Base-by-base conservation (phyloP, 2,329 filamentous ascomycete genomes). In the Chalara sp. region DNA sequence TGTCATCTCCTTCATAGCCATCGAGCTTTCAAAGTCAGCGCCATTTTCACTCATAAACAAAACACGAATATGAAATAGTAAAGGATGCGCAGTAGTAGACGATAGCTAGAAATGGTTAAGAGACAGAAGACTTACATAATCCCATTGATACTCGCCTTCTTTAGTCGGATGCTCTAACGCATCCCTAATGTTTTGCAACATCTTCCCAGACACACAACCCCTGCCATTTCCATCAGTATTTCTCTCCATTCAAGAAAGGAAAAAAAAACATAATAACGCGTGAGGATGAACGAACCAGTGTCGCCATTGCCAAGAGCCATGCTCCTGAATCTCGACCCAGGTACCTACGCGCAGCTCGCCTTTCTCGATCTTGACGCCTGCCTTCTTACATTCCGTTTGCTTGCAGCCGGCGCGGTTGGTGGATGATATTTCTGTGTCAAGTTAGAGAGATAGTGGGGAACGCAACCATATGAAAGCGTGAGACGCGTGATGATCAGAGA, bases 181-280 rank as follows among this genome's bases (percentile, higher is more conserved):
- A 5, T 83, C 75, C 53, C 83, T 78, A 45, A 90, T 69, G 56
- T 87, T 84, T 51, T 72, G 63, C 53, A 96, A 72, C 62, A 89
- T 81, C 49, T 77, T 75, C 28, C 90, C 90, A 12, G 89, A 95
- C 35, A 91, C 81, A 61, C 92, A 97, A 32, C 92, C 91, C 91
- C 40, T 43, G 29, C 8, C 13, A 7, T 13, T 13, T 13, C 8
- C n/a, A 43, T 43, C n/a, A 43, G 40, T 28, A 21, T 91, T 95
- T 32, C 6, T 32, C 21, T 21, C 21, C 21, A 21, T 21, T 21
- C 21, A 3, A 41, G 6, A 41, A 13, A 49, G 28, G 28, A 40
- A 43, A 43, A 35, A 37, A 28, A 5, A 6, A n/a, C 4, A 44
- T 32, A 21, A 47, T n/a, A 11, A 21, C 32, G 29, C 5, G 32